Evolutionary conservation across 768 basidiomycete species (phyloP), one percentile per base, ranked within the genome.

Genomic region (Pholiota microspora): DNA sequence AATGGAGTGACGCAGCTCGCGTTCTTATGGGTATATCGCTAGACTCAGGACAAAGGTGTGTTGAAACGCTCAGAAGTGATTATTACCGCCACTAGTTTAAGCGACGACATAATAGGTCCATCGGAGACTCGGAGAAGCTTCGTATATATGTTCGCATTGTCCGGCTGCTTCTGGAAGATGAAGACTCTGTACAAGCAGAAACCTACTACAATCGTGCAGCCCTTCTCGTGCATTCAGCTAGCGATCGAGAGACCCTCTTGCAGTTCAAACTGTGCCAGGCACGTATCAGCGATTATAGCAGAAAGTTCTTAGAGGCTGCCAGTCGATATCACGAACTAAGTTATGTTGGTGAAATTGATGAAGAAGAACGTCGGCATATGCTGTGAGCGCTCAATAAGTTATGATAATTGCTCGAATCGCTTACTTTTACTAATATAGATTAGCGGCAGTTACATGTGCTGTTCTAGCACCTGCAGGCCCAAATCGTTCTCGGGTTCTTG

Each of bases 381-480:
- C 81, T 99, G 94, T 96, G 68, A 70, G 89, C 27, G 18, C 38
- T 6, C 55, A 38, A 24, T 23, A 16, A 54, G 25, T 40, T 9
- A 25, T 42, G 8, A 27, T 38, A n/a, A 31, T 34, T 24, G n/a
- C 25, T 28, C 32, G 16, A 28, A 45, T 49, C 50, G 24, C 38
- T 53, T 12, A 44, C 28, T n/a, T 55, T 25, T 54, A 34, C 18
- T 38, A 10, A n/a, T 36, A 15, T 35, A 96, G 94, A 32, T 77
- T 86, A 50, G 91, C 94, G 32, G 94, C 97, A 8, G 94, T 98
- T 29, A 95, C 92, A 1, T 98, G 96, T 67, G 94, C 93, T 16
- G 94, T 99, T 54, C 83, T 99, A 13, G 97, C 95, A 9, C 96
- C 97, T 12, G 94, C 97, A 42, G 97, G 97, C 0, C 97, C 97